These are phyloP conservation scores for Pseudomicrostroma phylloplanum DNA, from an alignment of 1,284 basidiomycete genomes.

Conservation along the genomic window DNA sequence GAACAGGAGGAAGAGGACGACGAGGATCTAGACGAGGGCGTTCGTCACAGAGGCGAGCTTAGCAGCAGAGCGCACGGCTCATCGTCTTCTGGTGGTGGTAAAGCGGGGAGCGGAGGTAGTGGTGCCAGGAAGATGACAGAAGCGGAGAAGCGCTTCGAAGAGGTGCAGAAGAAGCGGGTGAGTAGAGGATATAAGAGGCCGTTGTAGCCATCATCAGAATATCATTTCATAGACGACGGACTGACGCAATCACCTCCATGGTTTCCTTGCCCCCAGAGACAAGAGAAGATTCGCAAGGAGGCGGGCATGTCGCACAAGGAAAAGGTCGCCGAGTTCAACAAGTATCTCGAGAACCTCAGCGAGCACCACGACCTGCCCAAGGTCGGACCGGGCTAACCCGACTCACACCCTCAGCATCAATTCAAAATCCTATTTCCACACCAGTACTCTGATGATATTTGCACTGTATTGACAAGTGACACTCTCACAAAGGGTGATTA, in stretches of 20 bases:
- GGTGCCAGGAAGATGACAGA: conserved; percentile 63
- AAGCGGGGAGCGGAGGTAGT: conserved; percentile 52
- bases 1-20: conserved; percentile 6
- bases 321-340: conserved; percentile 75
- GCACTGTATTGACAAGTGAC: too few species aligned
- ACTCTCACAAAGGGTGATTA: too few species aligned
- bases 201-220: too few species aligned
- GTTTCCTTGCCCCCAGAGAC: conserved; percentile 57
- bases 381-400: conserved; percentile 4
- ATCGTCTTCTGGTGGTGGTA: conserved; percentile 37
- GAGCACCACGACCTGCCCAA: conserved; percentile 7
- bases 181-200: conserved; percentile 46
- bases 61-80: conserved; percentile 47
- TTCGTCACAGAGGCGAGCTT: too few species aligned
- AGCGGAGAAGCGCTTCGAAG: conserved; percentile 81
- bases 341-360: conserved; percentile 63
- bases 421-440: too few species aligned
- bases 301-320: conserved; percentile 91
- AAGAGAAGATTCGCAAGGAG: conserved; percentile 70
- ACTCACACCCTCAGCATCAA: too few species aligned
- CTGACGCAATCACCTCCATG: conserved; percentile 8
- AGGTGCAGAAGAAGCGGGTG: conserved; percentile 74
- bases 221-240: not conserved
- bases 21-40: too few species aligned
- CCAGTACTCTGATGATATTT: too few species aligned